These are phyloP conservation scores for Echinochloa phyllopogon DNA, from an alignment of 176 grass and related monocot species.

Conservation along the genomic window DNA sequence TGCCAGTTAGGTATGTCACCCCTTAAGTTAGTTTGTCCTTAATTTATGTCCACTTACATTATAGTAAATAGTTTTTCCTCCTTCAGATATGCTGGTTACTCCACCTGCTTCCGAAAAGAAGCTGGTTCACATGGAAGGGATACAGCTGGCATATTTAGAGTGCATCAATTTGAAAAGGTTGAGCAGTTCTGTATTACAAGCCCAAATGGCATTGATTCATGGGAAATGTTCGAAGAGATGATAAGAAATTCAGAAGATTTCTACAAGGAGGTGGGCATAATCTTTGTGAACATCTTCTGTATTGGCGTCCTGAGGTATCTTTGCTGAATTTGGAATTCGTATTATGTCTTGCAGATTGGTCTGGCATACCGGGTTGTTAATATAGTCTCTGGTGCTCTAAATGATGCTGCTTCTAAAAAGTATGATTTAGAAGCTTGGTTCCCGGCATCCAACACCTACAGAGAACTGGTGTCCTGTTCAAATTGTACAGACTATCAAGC, in stretches of 20 bases:
- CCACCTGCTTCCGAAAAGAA: constrained; percentile 95
- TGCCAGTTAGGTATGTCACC: constrained; percentile 68
- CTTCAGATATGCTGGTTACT: constrained; percentile 84
- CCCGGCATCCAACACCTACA: constrained; percentile 81
- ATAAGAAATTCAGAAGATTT: constrained; percentile 89
- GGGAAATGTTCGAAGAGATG: constrained; percentile 88
- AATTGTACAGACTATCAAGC: constrained; percentile 95
- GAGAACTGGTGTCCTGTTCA: constrained; percentile 89
- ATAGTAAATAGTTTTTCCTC: constrained; percentile 2
- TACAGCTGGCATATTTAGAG: constrained; percentile 83
- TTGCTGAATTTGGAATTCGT: constrained; percentile 6
- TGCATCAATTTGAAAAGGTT: constrained; percentile 90
- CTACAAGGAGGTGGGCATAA: constrained; percentile 52
- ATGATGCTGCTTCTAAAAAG: constrained; percentile 92
- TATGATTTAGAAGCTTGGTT: constrained; percentile 96
- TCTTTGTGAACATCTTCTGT: constrained; percentile 21
- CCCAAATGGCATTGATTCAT: constrained; percentile 69
- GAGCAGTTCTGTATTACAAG: constrained; percentile 88
- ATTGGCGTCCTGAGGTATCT: not conserved
- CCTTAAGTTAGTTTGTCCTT: constrained; percentile 3
- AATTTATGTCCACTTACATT: not conserved
- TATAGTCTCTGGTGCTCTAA: constrained; percentile 84
- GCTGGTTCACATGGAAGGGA: constrained; percentile 87
- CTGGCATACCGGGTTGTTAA: constrained; percentile 84
- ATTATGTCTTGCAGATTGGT: constrained; percentile 58